Base-by-base conservation (phyloP, 129 eudicot genomes). In the Arctium minus region DNA sequence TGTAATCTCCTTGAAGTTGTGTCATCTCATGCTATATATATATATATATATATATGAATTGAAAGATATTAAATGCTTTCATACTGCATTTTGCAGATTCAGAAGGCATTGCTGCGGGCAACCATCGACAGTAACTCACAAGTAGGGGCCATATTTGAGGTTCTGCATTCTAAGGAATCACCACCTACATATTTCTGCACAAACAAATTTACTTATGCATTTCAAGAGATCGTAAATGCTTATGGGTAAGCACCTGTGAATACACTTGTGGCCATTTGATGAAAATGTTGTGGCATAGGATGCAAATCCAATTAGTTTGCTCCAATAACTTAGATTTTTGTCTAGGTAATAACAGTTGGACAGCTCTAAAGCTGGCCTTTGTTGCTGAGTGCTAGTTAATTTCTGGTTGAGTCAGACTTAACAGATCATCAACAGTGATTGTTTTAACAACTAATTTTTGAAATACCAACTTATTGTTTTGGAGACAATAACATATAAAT, bases 111-210 rank as follows among this genome's bases (percentile, higher is more conserved):
- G 74, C 73, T 80, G 72, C 89, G 84, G 7, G 98, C 98, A 42
- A 86, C 89, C 48, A 69, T 78, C 37, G 98, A 94, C 77, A 85
- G 93, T 84, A 90, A 84, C 87, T 94, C 96, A 76, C 96, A 87
- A 85, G 82, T 94, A 76, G 98, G 98, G 80, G 91, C 90, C 81
- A 92, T 94, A 85, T 94, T 92, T 85, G 96, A 94, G 81, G 87
- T 90, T 83, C 77, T 94, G 89, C 87, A 76, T 42, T 86, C 94
- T 77, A 87, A 88, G 87, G 98, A 94, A 86, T 76, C 82, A 68
- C 92, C 98, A 33, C 98, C 98, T 40, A 94, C 98, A 37, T 94
- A 88, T 83, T 94, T 94, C 80, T 88, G 94, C 79, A 92, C 98
- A 56, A 92, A 92, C 88, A 94, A 94, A 82, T 84, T 90, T 80